Base-by-base conservation (phyloP, 2,329 filamentous ascomycete species). In the Leptosphaerulina australis region DNA sequence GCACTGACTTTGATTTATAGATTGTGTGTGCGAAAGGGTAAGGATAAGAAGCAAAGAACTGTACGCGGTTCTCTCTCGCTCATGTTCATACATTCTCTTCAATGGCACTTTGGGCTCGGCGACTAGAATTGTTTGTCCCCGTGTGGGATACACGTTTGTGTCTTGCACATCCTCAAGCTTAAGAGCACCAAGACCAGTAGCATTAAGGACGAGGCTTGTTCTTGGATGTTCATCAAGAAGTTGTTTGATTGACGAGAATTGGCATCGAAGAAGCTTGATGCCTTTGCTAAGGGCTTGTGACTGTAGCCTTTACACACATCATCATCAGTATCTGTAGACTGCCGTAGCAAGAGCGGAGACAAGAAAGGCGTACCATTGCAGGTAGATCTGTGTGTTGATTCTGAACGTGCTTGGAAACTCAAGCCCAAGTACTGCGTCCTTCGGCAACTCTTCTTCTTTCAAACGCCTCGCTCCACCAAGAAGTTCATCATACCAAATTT, bases 91-190 rank as follows among this genome's bases (percentile, higher is more conserved):
- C 75, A 79, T 79, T 49, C 68, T 65, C 17, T 58, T 48, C 11
- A 79, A 65, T 4, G 73, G 73, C 0, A 44, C 52, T 10, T 68
- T 67, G 0, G 76, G 75, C n/a, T 74, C 70, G 14, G 76, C 72
- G 5, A 97, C 89, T 0, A 96, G 73, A 0, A 96, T 86, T 4
- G 90, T 85, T 74, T 97, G 93, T 1, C 91, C 93, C 2, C 94
- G 84, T 0, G 73, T 74, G 1, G 94, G 93, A 47, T 86, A 81
- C 58, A 97, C 80, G 3, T 81, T 82, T 38, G 77, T 74, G 67
- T 97, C 93, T 68, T 82, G 77, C 0, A 97, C 91, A 30, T 94
- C 94, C n/a, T 88, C 89, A 1, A 97, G 83, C 44, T 81, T 84
- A 33, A 83, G 81, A 0, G 91, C 87, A 8, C 88, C 83, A 4